Evolutionary conservation across 352 stramenopile species (phyloP).

Genomic region (Blastocystis sp.): DNA sequence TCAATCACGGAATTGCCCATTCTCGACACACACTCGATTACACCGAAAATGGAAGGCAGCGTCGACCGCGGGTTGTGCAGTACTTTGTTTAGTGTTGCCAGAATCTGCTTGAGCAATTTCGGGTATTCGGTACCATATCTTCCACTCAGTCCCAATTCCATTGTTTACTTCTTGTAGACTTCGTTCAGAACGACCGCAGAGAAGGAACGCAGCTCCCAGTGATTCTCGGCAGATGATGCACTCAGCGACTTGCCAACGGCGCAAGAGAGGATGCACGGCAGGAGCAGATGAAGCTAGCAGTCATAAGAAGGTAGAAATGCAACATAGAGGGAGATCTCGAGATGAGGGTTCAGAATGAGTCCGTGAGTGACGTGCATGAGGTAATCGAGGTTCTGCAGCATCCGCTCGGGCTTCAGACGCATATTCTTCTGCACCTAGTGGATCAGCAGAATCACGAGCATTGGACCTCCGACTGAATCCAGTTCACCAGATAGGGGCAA

Average conservation of each 20-base stretch:
- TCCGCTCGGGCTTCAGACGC: constrained; percentile 4
- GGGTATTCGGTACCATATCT: constrained; percentile 41
- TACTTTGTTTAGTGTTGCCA: constrained; percentile 37
- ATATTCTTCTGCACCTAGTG: constrained; percentile 32
- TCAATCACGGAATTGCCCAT: constrained; percentile 33
- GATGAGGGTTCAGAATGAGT: constrained; percentile 38
- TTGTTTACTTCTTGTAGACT: not conserved
- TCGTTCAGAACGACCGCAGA: constrained; percentile 21
- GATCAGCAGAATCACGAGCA: not conserved
- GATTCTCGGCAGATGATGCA: constrained; percentile 19
- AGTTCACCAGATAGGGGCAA: constrained; percentile 47
- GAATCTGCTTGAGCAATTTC: constrained; percentile 41
- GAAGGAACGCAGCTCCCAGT: constrained; percentile 19
- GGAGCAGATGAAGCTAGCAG: constrained; percentile 18
- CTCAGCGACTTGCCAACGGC: constrained; percentile 31
- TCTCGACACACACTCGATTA: not conserved
- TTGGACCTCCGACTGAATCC: constrained; percentile 33
- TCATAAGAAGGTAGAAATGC: not conserved
- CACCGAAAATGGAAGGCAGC: constrained; percentile 27
- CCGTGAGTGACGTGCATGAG: constrained; percentile 52
- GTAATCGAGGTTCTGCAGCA: constrained; percentile 31
- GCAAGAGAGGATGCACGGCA: constrained; percentile 49
- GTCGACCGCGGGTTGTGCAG: constrained; percentile 39
- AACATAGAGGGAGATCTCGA: constrained; percentile 38
- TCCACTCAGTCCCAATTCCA: not conserved